phyloP scores from a whole-genome alignment of 352 stramenopile genomes.

The Phytopythium chamaehyphon region DNA sequence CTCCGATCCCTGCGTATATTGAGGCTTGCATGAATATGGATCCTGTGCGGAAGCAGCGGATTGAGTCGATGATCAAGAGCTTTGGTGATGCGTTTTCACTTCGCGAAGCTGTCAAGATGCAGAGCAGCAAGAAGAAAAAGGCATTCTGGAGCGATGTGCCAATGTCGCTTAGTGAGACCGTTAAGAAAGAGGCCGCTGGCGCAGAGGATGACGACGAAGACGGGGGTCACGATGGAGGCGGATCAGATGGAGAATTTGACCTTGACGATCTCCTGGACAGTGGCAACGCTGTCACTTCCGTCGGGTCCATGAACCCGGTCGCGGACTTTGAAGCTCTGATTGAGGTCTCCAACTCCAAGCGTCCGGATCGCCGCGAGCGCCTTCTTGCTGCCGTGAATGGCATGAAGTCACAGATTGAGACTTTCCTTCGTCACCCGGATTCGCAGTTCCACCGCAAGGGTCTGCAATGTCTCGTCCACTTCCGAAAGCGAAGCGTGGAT shows the following conservation, averaged over 20 bases:
- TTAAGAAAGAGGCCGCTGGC: slow-evolving; percentile 31
- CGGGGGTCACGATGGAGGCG: slow-evolving; percentile 25
- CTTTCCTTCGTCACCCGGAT: slow-evolving; percentile 46
- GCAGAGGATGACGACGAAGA: slow-evolving; percentile 18
- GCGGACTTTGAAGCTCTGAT: slow-evolving; percentile 77
- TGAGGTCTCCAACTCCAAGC: slow-evolving; percentile 40
- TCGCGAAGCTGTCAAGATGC: slow-evolving; percentile 68
- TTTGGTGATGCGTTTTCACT: slow-evolving; percentile 77
- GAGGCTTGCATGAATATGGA: slow-evolving; percentile 69
- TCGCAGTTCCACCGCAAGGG: slow-evolving; percentile 60
- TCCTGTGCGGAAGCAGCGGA: slow-evolving; percentile 28
- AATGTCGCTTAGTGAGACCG: slow-evolving; percentile 25
- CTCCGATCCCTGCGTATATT: slow-evolving; percentile 48
- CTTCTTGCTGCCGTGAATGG: slow-evolving; percentile 51
- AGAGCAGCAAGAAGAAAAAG: slow-evolving; percentile 65
- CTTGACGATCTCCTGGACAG: slow-evolving; percentile 71
- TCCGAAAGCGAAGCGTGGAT: slow-evolving; percentile 62
- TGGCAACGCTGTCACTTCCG: slow-evolving; percentile 42
- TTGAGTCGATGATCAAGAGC: slow-evolving; percentile 52
- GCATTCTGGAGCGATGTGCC: slow-evolving; percentile 77
- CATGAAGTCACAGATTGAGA: slow-evolving; percentile 67
- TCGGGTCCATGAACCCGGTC: slow-evolving; percentile 85
- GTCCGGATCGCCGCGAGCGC: slow-evolving; percentile 20
- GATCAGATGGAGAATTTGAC: slow-evolving; percentile 62
- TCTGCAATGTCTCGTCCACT: slow-evolving; percentile 63